phyloP scores from a whole-genome alignment of 139 green algal genomes.

The Chlorella ohadii region DNA sequence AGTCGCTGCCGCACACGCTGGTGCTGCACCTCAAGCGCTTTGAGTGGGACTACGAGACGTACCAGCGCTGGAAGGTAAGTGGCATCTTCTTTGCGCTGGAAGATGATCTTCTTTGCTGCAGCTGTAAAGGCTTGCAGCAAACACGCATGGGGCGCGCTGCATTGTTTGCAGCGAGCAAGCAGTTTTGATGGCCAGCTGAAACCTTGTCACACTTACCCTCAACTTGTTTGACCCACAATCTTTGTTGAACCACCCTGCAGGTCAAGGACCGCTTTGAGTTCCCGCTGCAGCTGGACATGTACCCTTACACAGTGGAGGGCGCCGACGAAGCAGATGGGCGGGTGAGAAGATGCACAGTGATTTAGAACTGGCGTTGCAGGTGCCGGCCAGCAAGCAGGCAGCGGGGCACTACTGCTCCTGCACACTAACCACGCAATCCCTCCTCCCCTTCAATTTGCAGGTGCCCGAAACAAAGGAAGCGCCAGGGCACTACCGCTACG shows the following conservation, averaged over 20 bases:
- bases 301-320: slow-evolving; percentile 83
- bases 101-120: not conserved
- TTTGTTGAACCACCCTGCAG: too few relatives aligned
- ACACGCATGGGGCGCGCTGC: not conserved
- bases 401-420: not conserved
- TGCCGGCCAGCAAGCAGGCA: not conserved
- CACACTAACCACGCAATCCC: too few relatives aligned
- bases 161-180: not conserved
- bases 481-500: slow-evolving; percentile 74
- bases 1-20: slow-evolving; percentile 82
- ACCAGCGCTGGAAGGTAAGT: slow-evolving; percentile 85
- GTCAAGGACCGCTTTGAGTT: slow-evolving; percentile 90
- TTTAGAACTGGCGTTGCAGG: too few relatives aligned
- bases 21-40: slow-evolving; percentile 98
- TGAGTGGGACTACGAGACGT: slow-evolving; percentile 94
- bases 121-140: too few relatives aligned
- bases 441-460: not conserved
- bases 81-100: too few relatives aligned
- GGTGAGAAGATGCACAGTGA: not conserved
- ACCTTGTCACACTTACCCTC: too few relatives aligned
- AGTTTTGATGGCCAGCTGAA: not conserved
- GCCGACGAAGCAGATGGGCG: slow-evolving; percentile 53
- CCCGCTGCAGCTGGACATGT: slow-evolving; percentile 86
- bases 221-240: too few relatives aligned
- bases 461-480: not conserved